These are phyloP conservation scores for Exutisphaerella laricina DNA, from an alignment of 2,329 filamentous ascomycete genomes.

Conservation along the genomic window DNA sequence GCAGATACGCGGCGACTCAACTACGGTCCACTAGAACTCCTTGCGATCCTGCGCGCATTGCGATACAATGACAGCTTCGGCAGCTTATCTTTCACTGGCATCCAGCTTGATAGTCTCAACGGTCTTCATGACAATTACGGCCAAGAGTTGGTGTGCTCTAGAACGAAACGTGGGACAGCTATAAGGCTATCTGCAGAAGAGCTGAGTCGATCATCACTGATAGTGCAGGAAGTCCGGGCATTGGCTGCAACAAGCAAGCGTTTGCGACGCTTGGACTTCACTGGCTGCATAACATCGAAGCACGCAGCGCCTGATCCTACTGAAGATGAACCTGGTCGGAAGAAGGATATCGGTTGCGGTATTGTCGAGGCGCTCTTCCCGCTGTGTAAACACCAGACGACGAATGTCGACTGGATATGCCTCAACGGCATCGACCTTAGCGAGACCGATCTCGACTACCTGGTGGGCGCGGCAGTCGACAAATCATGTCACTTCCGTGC, in stretches of 20 bases:
- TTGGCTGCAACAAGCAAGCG: conserved; percentile 60
- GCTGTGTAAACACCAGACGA: conserved; percentile 60
- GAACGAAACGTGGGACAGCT: conserved; percentile 53
- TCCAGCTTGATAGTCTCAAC: conserved; percentile 61
- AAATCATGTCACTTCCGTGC: conserved; percentile 60
- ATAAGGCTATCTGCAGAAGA: conserved; percentile 50
- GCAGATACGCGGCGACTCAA: conserved; percentile 45
- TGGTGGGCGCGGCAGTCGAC: conserved; percentile 64
- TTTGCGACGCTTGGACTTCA: conserved; percentile 61
- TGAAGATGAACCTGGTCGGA: conserved; percentile 38
- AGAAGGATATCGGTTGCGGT: conserved; percentile 59
- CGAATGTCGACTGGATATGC: conserved; percentile 65
- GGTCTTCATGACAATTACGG: conserved; percentile 56
- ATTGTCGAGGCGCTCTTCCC: conserved; percentile 65
- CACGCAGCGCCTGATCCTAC: conserved; percentile 40
- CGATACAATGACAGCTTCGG: conserved; percentile 66
- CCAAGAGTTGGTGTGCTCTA: conserved; percentile 56
- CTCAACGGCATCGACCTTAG: conserved; percentile 65
- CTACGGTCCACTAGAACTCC: conserved; percentile 58
- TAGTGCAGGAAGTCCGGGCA: conserved; percentile 64
- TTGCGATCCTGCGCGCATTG: conserved; percentile 63
- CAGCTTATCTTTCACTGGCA: conserved; percentile 61
- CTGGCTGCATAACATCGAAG: conserved; percentile 53
- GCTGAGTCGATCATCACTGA: conserved; percentile 51
- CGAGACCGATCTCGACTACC: conserved; percentile 62